Base-by-base conservation (phyloP, 345 rosid genomes). In the Boechera stricta region DNA sequence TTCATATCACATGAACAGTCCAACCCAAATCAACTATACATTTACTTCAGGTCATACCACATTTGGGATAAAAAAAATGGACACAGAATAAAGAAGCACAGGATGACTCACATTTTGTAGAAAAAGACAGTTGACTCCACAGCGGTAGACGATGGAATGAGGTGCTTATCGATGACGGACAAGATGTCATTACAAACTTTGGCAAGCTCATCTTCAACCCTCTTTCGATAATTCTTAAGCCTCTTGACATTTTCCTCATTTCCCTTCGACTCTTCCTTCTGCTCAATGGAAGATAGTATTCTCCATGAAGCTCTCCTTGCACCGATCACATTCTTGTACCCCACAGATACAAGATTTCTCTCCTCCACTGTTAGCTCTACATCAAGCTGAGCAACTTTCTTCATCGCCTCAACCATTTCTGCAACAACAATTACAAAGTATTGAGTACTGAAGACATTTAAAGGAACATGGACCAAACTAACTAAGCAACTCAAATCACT, bases 341-440 rank as follows among this genome's bases (percentile, higher is more conserved):
- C 93, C 1, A 89, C 93, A 16, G 93, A 89, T n/a, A 89, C 84
- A 0, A 87, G 77, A 71, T 87, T 89, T 39, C 89, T 72, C 84
- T 89, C 91, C 76, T 89, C 93, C 6, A 86, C 85, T 0, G 88
- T 80, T 67, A 86, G 79, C 63, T 89, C 90, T 52, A 80, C 77
- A 51, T 85, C 83, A 31, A 89, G 85, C 53, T 74, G 79, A 13
- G 88, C 93, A 12, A 87, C 87, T 67, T 84, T 86, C 78, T 86
- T 85, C 93, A 87, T 86, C 28, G 85, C 81, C 16, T 89, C 89
- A 62, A 87, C 91, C 93, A 89, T 87, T 69, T 89, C 93, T 86
- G 69, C 51, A 58, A 58, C 64, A 77, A 24, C 52, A 56, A 18
- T 47, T 49, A 4, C 49, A 28, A 55, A 44, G 45, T 12, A 64